These are phyloP conservation scores for Populus nigra DNA, from an alignment of 345 rosid species.

Conservation along the genomic window DNA sequence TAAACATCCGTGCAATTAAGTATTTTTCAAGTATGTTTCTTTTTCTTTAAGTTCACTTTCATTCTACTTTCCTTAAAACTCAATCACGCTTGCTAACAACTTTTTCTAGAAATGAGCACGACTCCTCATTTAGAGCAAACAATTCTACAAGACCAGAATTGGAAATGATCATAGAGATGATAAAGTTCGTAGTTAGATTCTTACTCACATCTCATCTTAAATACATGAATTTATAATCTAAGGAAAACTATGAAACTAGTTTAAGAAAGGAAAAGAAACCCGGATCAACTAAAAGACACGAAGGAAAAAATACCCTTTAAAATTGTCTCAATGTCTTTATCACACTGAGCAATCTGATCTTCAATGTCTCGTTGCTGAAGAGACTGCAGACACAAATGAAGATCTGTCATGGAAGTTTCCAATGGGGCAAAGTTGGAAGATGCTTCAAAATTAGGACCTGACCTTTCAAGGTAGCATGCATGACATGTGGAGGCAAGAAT, in stretches of 20 bases:
- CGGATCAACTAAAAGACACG: background rate
- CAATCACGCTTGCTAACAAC: background rate
- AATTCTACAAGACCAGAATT: background rate
- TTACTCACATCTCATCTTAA: background rate
- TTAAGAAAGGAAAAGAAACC: background rate
- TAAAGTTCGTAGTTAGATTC: background rate
- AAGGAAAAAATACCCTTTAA: slow-evolving; percentile 37
- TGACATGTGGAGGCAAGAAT: background rate
- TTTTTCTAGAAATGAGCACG: background rate
- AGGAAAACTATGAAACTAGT: too few species aligned
- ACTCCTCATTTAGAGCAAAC: background rate
- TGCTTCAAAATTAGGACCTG: background rate
- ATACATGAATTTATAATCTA: too few species aligned
- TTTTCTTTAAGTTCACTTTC: background rate
- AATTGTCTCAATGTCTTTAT: slow-evolving; percentile 46
- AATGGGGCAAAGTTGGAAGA: slow-evolving; percentile 1
- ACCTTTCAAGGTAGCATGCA: background rate
- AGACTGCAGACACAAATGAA: slow-evolving; percentile 42
- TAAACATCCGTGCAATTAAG: background rate
- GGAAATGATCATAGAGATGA: background rate
- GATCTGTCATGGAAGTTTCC: slow-evolving; percentile 1
- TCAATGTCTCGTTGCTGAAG: slow-evolving; percentile 56
- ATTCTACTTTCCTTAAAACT: background rate
- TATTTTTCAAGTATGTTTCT: background rate
- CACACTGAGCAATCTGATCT: slow-evolving; percentile 67